Conservation (phyloP, 1,139 yeast species). For the Arxiozyma heterogenica region DNA sequence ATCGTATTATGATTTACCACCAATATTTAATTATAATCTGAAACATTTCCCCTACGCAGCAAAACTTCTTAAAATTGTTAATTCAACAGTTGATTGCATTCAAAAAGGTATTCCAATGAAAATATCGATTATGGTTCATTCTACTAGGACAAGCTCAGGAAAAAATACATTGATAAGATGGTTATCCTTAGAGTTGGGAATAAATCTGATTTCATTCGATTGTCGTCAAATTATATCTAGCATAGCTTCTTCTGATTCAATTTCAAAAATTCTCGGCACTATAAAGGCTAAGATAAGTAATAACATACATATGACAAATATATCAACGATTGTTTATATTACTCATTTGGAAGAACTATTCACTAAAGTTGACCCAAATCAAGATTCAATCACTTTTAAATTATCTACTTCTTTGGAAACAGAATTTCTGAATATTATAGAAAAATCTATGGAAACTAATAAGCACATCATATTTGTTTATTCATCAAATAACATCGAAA, state of each 20-base stretch:
- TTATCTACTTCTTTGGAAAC: constrained; percentile 45
- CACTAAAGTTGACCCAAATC: constrained; percentile 58
- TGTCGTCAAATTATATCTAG: constrained; percentile 43
- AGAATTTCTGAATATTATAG: constrained; percentile 50
- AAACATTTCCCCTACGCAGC: constrained; percentile 41
- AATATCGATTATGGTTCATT: constrained; percentile 58
- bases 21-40: constrained; percentile 31
- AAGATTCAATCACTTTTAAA: constrained; percentile 34
- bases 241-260: constrained; percentile 58
- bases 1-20: constrained; percentile 37
- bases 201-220: constrained; percentile 63
- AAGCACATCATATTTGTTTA: constrained; percentile 48
- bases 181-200: constrained; percentile 51
- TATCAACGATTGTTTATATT: constrained; percentile 43
- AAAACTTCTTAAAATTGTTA: constrained; percentile 43
- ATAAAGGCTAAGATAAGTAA: constrained; percentile 71
- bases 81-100: constrained; percentile 37
- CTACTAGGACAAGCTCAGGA: constrained; percentile 72
- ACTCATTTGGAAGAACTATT: constrained; percentile 71
- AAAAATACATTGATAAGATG: constrained; percentile 56
- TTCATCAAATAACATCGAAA: constrained; percentile 66
- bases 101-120: constrained; percentile 34
- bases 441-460: constrained; percentile 40
- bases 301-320: constrained; percentile 32
- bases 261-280: constrained; percentile 69